phyloP scores from a whole-genome alignment of 805 yeast genomes.

The Zygosaccharomyces pseudorouxii region DNA sequence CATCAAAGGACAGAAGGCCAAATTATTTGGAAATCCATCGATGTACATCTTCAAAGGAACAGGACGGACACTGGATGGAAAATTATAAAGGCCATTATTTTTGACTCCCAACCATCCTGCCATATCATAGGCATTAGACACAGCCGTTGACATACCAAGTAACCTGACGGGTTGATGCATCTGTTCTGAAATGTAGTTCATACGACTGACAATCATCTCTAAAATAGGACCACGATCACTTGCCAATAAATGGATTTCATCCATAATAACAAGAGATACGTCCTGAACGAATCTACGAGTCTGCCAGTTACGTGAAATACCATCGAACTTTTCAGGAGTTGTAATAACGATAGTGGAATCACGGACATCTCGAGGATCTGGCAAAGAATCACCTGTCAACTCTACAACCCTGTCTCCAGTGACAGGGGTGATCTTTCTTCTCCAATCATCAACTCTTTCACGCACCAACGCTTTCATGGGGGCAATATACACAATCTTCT shows the following conservation, averaged over 20 bases:
- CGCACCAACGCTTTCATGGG: constrained; percentile 94
- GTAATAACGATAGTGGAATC: constrained; percentile 86
- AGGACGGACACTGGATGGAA: constrained; percentile 90
- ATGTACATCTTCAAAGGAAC: constrained; percentile 88
- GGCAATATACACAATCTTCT: constrained; percentile 87
- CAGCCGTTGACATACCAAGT: constrained; percentile 88
- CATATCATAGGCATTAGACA: constrained; percentile 87
- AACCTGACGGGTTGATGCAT: constrained; percentile 84
- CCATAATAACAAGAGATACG: constrained; percentile 83
- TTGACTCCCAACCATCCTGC: constrained; percentile 92
- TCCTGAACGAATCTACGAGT: constrained; percentile 82
- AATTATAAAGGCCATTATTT: constrained; percentile 86
- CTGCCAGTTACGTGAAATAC: constrained; percentile 85
- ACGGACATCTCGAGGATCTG: constrained; percentile 73
- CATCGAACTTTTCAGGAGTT: constrained; percentile 97
- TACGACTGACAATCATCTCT: constrained; percentile 90
- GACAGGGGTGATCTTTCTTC: constrained; percentile 76
- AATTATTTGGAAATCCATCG: constrained; percentile 77
- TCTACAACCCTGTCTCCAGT: constrained; percentile 87
- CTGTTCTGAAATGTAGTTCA: constrained; percentile 53
- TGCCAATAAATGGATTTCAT: constrained; percentile 92
- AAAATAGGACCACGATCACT: constrained; percentile 98
- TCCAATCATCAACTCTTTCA: constrained; percentile 90
- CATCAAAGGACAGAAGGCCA: constrained; percentile 72
- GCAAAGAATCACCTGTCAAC: constrained; percentile 91